Evolutionary conservation across 192 early-diverging fungal species (phyloP).

Genomic region (Fimicolochytrium jonesii): DNA sequence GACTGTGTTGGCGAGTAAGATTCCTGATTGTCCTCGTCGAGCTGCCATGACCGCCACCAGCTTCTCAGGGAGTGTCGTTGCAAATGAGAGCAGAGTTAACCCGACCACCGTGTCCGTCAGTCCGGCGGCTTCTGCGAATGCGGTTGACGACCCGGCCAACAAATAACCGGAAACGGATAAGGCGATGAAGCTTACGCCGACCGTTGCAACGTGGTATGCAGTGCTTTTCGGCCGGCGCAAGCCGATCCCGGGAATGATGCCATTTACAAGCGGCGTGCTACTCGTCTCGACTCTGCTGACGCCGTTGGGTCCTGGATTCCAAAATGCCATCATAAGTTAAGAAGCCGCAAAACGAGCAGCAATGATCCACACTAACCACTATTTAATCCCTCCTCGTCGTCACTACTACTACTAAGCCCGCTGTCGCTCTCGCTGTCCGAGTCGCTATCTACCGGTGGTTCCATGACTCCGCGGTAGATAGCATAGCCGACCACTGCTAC

Average conservation of each 20-base stretch:
- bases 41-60: constrained; percentile 5
- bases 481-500: not conserved
- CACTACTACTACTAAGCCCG: not conserved
- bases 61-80: constrained; percentile 17
- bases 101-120: constrained; percentile 6
- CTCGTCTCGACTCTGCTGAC: too few relatives aligned
- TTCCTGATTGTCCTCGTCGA: constrained; percentile 6
- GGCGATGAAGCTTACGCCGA: not conserved
- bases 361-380: not conserved
- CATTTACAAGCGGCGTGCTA: too few relatives aligned
- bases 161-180: constrained; percentile 6
- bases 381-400: not conserved
- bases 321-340: too few relatives aligned
- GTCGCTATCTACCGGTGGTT: not conserved
- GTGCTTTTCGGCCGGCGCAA: not conserved
- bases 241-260: too few relatives aligned
- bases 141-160: constrained; percentile 6
- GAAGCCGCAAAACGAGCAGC: too few relatives aligned
- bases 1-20: constrained; percentile 16
- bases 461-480: constrained; percentile 4
- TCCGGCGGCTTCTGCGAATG: constrained; percentile 2
- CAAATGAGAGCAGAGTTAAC: constrained; percentile 4
- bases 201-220: not conserved
- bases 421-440: not conserved
- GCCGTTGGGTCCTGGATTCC: too few relatives aligned